Evolutionary conservation across 768 basidiomycete genomes (phyloP).

Genomic region (Dacryopinax primogenitus): DNA sequence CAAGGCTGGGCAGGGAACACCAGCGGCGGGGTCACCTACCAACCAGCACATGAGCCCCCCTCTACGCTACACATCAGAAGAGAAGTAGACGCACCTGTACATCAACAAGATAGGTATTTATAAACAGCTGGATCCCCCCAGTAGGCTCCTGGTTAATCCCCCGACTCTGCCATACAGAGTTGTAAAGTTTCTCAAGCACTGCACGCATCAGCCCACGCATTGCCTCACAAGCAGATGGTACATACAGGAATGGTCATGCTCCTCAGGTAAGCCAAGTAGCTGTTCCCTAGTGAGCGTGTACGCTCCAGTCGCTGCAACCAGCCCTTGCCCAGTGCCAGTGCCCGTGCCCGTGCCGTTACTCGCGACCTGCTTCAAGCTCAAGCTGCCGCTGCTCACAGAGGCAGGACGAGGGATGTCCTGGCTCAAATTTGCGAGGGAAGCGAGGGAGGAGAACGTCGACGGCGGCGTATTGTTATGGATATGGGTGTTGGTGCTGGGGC

Average conservation of each 20-base stretch:
- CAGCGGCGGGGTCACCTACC: background rate
- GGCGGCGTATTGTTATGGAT: too few species aligned
- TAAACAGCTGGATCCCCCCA: background rate
- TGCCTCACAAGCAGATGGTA: background rate
- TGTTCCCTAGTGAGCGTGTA: background rate
- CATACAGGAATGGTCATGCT: conserved; percentile 2
- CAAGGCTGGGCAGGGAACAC: background rate
- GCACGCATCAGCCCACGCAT: background rate
- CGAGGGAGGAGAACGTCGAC: too few species aligned
- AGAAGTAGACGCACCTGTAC: background rate
- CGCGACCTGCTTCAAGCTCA: background rate
- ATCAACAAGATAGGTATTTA: background rate
- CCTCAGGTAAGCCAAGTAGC: background rate
- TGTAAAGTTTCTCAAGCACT: conserved; percentile 2
- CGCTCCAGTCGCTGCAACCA: background rate
- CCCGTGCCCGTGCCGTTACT: background rate
- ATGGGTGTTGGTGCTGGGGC: background rate
- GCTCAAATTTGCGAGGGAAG: too few species aligned
- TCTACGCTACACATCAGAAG: background rate
- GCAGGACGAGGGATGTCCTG: too few species aligned
- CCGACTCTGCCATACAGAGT: background rate
- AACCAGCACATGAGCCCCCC: background rate
- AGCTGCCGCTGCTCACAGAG: background rate
- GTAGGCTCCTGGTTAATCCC: conserved; percentile 4
- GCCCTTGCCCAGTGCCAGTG: background rate